Evolutionary conservation across 305 asterid species (phyloP), one percentile per base, ranked within the genome.

Genomic region (Fraxinus nigra): DNA sequence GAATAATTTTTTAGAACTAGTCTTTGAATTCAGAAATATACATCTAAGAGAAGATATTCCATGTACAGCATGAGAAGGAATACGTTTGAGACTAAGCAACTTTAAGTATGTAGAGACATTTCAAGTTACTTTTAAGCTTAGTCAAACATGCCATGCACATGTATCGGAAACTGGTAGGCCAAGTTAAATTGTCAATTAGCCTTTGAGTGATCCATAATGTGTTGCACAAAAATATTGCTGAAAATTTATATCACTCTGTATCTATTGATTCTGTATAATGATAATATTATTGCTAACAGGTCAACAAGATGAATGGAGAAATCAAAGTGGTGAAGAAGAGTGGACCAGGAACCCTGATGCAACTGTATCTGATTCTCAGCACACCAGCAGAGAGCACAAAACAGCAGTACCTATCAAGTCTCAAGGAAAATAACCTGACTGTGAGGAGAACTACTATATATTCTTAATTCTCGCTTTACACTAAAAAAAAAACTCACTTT

Each of bases 281-380:
- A 46, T 43, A 74, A 43, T 24, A 48, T 11, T 81, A 35, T 70
- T 80, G 9, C 75, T 78, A 80, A 84, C 90, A 95, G 98, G 98
- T 93, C 40, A 89, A 92, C 86, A 92, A 92, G 86, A 95, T 95
- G 98, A 93, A 95, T 82, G 98, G 98, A 86, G 98, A 92, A 81
- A 95, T 95, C 83, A 91, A 90, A 85, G 98, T 95, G 81, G 89
- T 91, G 37, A 92, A 90, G 87, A 95, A 95, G 87, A 88, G 84
- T 84, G 98, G 93, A 26, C 90, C 86, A 1, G 98, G 98, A 51
- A 93, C 98, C 40, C 83, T 95, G 77, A 90, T 95, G 97, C 93
- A 88, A 85, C 88, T 95, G 24, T 90, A 87, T 85, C 88, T 95
- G 78, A 81, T 82, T 32, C 94, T 93, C 67, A 86, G 83, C 85